Evolutionary conservation across 2,329 filamentous ascomycete genomes (phyloP), one percentile per base, ranked within the genome.

Genomic region (Clathrospora elynae): DNA sequence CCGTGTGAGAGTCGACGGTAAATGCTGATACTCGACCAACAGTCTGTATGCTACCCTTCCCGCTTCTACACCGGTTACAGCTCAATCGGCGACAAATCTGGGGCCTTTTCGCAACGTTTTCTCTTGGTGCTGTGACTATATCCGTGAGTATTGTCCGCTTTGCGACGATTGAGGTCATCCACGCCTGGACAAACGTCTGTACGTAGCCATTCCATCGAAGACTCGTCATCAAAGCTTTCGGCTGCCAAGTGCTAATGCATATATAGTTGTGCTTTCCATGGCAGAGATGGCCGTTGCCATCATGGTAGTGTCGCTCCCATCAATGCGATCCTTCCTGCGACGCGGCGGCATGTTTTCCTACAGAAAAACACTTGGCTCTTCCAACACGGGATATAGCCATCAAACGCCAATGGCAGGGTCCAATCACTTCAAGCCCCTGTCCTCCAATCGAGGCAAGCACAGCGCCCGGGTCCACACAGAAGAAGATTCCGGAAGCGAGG

Each of bases 101-200:
- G 43, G 59, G 55, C 12, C 51, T 62, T 7, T 28, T 56, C 11
- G 42, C 47, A 3, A 62, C 59, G 4, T 62, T 62, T 24, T 54
- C 49, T 10, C 51, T 62, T 2, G 59, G 56, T 2, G 36, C 42
- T 4, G 46, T 61, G 19, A 62, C 58, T 1, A 59, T 62, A 13
- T 33, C 50, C 5, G 56, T 61, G 26, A 61, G 55, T 32, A 39
- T 61, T 5, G 35, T 49, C 16, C 56, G 59, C 1, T 62, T 50
- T 35, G 41, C 46, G 10, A 59, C 58, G 3, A 51, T 61, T 10
- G 51, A 59, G 25, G 38, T 53, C 8, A 59, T 56, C 5, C 38
- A 59, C 25, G 54, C 56, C 4, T 59, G 57, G 48, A 53, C 55
- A 4, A 58, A 61, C 16, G 55, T 62, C 28, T 62, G 59, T 62